Percentiles rank a stretch among this genome's conserved stretches.
These are phyloP conservation scores for Sclerospora graminicola DNA, from an alignment of 352 stramenopile species.

Conservation along the genomic window DNA sequence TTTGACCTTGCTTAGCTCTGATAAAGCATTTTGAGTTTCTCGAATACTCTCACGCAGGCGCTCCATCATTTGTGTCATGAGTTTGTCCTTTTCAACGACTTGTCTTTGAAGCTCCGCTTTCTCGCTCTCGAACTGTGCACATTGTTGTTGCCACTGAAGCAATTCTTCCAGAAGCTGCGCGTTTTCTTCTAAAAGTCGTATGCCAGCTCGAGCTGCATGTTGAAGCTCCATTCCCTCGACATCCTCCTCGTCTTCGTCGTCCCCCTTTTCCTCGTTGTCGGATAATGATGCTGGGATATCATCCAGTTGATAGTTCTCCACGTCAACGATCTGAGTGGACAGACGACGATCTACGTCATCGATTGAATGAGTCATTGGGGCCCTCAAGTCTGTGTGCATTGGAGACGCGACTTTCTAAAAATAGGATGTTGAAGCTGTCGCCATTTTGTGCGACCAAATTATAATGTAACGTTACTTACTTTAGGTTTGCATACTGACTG, in stretches of 20 bases:
- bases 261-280: too few species aligned
- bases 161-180: conserved; percentile 54
- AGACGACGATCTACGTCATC: too few species aligned
- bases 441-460: too few species aligned
- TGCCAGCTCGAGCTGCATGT: conserved; percentile 50
- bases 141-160: conserved; percentile 32
- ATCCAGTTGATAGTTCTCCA: too few species aligned
- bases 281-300: too few species aligned
- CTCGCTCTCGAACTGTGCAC: conserved; percentile 24
- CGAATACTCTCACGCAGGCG: conserved; percentile 46
- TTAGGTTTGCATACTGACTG: too few species aligned
- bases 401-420: too few species aligned
- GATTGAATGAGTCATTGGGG: too few species aligned
- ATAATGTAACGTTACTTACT: too few species aligned
- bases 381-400: too few species aligned
- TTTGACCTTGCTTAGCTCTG: conserved; percentile 34
- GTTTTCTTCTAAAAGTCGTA: conserved; percentile 62
- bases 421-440: too few species aligned
- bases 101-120: conserved; percentile 30
- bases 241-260: conserved; percentile 17
- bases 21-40: conserved; percentile 40
- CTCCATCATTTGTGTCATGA: conserved; percentile 24
- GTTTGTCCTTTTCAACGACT: conserved; percentile 31
- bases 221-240: conserved; percentile 39
- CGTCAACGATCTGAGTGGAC: too few species aligned